Percentiles rank a stretch among this genome's conserved stretches.
phyloP scores from a whole-genome alignment of 768 basidiomycete genomes.

The Lentinula boryana region DNA sequence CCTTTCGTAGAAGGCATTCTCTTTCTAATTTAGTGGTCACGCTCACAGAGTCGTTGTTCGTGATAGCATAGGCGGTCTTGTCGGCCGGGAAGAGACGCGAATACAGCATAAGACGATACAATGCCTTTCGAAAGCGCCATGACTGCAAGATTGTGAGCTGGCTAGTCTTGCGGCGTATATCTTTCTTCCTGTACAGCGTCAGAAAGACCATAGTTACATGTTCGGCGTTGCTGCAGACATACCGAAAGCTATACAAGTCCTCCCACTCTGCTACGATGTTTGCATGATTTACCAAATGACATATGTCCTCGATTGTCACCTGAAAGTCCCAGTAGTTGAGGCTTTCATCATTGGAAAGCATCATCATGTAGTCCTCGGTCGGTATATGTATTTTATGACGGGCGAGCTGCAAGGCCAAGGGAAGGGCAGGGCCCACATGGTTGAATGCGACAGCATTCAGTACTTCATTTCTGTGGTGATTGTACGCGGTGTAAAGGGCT shows the following conservation, averaged over 20 bases:
- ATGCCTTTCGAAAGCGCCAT: not conserved
- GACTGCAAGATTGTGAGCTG: constrained; percentile 1
- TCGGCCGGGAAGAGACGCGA: constrained; percentile 2
- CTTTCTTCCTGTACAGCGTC: not conserved
- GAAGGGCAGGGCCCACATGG: constrained; percentile 18
- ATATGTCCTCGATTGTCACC: not conserved
- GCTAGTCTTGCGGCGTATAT: not conserved
- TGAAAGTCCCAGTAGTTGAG: not conserved
- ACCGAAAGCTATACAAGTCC: constrained; percentile 1
- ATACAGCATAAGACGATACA: constrained; percentile 7
- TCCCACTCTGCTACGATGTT: not conserved
- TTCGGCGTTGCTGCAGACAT: not conserved
- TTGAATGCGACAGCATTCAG: constrained; percentile 20
- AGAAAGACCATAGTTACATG: not conserved
- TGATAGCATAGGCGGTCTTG: not conserved
- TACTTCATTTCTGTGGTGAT: constrained; percentile 16
- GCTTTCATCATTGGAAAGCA: not conserved
- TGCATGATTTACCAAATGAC: not conserved
- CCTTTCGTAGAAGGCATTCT: not conserved
- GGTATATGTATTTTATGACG: not conserved
- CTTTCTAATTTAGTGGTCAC: not conserved
- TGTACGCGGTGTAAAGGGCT: constrained; percentile 15
- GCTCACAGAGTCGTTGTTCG: not conserved
- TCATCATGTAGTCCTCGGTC: not conserved
- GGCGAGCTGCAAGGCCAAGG: constrained; percentile 17